These are phyloP conservation scores for Zygotorulaspora sp. DNA, from an alignment of 805 yeast species.

Conservation along the genomic window DNA sequence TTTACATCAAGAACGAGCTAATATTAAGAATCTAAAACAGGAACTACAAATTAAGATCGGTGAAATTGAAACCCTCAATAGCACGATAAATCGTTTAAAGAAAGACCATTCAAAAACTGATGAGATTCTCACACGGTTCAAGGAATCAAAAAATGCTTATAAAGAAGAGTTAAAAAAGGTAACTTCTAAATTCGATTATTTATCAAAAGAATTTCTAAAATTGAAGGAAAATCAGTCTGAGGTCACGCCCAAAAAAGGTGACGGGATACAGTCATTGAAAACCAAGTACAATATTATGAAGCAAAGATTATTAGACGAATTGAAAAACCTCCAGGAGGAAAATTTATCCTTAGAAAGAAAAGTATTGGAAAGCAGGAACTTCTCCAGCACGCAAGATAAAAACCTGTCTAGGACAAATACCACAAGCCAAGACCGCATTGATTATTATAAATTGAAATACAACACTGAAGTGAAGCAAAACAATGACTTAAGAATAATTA, in stretches of 20 bases:
- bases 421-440: constrained; percentile 22
- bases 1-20: constrained; percentile 14
- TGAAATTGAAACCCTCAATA: constrained; percentile 16
- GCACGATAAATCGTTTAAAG: constrained; percentile 10
- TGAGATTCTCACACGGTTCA: constrained; percentile 26
- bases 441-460: constrained; percentile 32
- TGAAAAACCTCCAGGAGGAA: constrained; percentile 27
- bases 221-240: constrained; percentile 14
- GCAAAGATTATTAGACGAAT: constrained; percentile 20
- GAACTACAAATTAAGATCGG: constrained; percentile 12
- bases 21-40: constrained; percentile 11
- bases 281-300: constrained; percentile 23
- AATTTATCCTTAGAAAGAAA: constrained; percentile 22
- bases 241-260: constrained; percentile 5
- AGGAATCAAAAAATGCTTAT: constrained; percentile 25
- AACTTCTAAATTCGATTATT: constrained; percentile 30
- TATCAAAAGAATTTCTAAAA: constrained; percentile 22
- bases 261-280: constrained; percentile 3
- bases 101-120: constrained; percentile 13
- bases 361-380: constrained; percentile 15
- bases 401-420: constrained; percentile 11
- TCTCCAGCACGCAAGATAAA: constrained; percentile 4
- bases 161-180: constrained; percentile 33
- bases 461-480: constrained; percentile 31
- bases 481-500: constrained; percentile 32